A percentile compares a stretch with the other conserved stretches of the same genome.
These are phyloP conservation scores for Poa pratensis DNA, from an alignment of 176 grass and related monocot genomes.

Conservation along the genomic window DNA sequence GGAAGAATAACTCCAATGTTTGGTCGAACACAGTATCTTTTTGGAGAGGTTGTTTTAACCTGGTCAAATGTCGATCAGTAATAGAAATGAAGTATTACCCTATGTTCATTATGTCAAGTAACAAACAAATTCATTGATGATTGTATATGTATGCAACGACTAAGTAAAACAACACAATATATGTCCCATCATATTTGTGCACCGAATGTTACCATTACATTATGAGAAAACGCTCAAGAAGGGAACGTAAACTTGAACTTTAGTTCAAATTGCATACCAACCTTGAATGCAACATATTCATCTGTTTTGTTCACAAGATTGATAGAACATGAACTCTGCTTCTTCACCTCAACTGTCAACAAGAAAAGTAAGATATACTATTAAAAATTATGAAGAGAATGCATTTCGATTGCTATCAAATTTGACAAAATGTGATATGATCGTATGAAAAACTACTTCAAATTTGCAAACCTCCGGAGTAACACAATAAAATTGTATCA, in stretches of 20 bases:
- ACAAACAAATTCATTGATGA: conserved; percentile 1
- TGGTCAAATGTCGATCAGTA: conserved; percentile 18
- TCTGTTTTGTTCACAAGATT: conserved; percentile 71
- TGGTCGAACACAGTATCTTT: conserved; percentile 80
- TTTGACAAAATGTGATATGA: conserved; percentile 26
- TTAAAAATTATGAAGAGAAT: conserved; percentile 8
- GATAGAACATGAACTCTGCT: conserved; percentile 74
- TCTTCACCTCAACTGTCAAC: conserved; percentile 80
- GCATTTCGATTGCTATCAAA: neutral
- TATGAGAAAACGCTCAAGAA: conserved; percentile 23
- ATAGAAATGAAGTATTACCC: neutral
- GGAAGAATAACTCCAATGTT: conserved; percentile 84
- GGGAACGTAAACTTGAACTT: neutral
- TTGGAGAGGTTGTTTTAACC: conserved; percentile 94
- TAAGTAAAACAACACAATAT: neutral
- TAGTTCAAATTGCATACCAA: conserved; percentile 43
- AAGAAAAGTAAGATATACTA: conserved; percentile 35
- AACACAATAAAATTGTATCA: neutral
- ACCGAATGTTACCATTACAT: neutral
- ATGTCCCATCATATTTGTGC: neutral
- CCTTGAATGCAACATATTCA: conserved; percentile 92
- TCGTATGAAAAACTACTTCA: conserved; percentile 1
- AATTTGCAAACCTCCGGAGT: conserved; percentile 14
- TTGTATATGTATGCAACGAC: neutral
- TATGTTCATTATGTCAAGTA: neutral